Conservation (phyloP, 2,329 filamentous ascomycete species). For the Sporothrix curviconia region DNA sequence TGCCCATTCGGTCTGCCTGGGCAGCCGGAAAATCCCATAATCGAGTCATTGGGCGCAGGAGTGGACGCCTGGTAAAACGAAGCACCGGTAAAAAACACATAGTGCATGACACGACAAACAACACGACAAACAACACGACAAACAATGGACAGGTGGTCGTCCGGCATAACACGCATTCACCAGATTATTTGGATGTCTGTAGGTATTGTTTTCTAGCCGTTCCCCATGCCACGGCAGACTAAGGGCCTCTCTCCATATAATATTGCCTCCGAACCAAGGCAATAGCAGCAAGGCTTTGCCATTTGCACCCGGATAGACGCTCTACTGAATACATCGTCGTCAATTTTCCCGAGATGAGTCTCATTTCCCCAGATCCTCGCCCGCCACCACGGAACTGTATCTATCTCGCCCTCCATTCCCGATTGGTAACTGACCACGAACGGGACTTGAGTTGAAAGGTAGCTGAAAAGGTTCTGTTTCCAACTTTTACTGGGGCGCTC, state of each 20-base stretch:
- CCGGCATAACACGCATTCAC: neutral
- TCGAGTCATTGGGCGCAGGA: neutral
- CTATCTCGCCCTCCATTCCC: neutral
- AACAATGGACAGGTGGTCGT: neutral
- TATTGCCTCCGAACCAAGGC: neutral
- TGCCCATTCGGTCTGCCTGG: too few species aligned
- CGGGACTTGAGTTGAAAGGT: too few species aligned
- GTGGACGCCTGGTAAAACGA: neutral
- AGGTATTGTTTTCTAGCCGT: too few species aligned
- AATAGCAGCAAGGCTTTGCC: neutral
- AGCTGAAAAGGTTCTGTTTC: neutral
- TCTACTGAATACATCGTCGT: neutral
- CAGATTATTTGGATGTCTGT: too few species aligned
- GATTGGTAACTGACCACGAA: neutral
- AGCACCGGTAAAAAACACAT: neutral
- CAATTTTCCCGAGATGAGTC: slow-evolving; percentile 8
- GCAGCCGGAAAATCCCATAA: neutral
- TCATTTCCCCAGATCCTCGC: slow-evolving; percentile 1
- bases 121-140: neutral
- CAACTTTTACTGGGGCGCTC: too few species aligned
- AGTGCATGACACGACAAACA: neutral
- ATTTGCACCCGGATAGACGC: neutral
- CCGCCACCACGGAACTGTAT: neutral
- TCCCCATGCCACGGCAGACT: too few species aligned
- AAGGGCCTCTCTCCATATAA: too few species aligned